Evolutionary conservation across 2,329 filamentous ascomycete genomes (phyloP), one percentile per base, ranked within the genome.

Genomic region (Hypoxylon sp.): DNA sequence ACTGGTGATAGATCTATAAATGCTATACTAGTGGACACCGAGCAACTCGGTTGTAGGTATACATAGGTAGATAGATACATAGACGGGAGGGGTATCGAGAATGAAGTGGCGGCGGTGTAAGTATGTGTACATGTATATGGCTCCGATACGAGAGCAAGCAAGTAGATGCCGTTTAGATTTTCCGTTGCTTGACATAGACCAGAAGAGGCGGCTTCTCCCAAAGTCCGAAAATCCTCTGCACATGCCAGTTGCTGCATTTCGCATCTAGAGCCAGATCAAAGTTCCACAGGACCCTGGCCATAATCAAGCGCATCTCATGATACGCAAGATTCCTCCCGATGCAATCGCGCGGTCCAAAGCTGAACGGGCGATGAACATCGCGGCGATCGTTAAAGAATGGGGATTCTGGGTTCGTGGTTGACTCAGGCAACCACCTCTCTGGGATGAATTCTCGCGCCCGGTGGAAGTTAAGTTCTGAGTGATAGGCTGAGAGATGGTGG

Each of bases 221-320:
- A 6, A 75, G 61, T 1, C 63, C 60, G 22, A 72, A 68, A 22
- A 76, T 76, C 55, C 61, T 71, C 63, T 76, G 75, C 5, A 73
- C 31, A 51, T 76, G 55, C 75, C 75, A 76, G 22, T 67, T 53
- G n/a, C 46, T 57, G 44, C 61, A 74, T 20, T 68, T 71, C 42
- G 64, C 56, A 53, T 75, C 74, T 8, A 76, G 61, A 13, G 42
- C 53, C 22, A 76, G 30, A n/a, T 76, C 75, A 37, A 76, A 77
- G 35, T 76, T 74, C 70, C 73, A 76, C 8, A 77, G 55, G 3
- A 77, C 49, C 25, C 65, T 74, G 3, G 75, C 73, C 53, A 76
- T 68, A 60, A 77, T 77, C 50, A 75, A 58, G 13, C 74, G 73
- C 75, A 77, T 76, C 60, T 77, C 75, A 42, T 76, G 73, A 25